Base-by-base conservation (phyloP, 2,329 filamentous ascomycete genomes). In the Dactylellina leptospora region DNA sequence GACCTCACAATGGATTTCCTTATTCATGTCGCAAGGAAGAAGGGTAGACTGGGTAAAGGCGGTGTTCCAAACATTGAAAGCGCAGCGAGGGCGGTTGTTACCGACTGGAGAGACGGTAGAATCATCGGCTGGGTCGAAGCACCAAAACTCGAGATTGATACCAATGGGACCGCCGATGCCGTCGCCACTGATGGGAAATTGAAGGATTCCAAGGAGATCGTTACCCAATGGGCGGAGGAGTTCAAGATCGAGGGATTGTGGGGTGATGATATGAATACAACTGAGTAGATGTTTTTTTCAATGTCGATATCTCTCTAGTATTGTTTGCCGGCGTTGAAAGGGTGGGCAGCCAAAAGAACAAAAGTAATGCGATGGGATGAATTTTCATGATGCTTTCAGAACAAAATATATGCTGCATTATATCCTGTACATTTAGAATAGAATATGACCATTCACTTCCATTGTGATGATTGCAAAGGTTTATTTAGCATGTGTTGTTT, bases 211-310 rank as follows among this genome's bases (percentile, higher is more conserved):
- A 92, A 96, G 83, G 82, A 92, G 81, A 91, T 97, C 79, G 92
- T 97, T 61, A 90, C 89, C 9, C 89, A 96, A 79, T 96, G 93
- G 92, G 91, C 93, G 5, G 88, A 91, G 77, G 93, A 97, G 81
- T 97, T 99, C 81, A 93, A 93, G 82, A 84, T 99, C 6, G 95
- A 97, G 74, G 95, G 92, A 1, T 82, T 99, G 11, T 97, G 91
- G 90, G 91, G 68, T 10, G 55, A 72, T 40, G 58, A 71, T 50
- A 53, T 53, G 3, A 33, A 40, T 30, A 40, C 60, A 48, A 38
- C 18, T 20, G 68, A 72, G 38, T 72, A 64, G 38, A 38, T 22
- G 9, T 18, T 22, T 16, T 28, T 25, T 5, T 30, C 48, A 33
- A 36, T 45, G 40, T 48, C 18, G 51, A 54, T 56, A 54, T 50